These are phyloP conservation scores for Andrographis paniculata DNA, from an alignment of 305 asterid genomes.

Conservation along the genomic window DNA sequence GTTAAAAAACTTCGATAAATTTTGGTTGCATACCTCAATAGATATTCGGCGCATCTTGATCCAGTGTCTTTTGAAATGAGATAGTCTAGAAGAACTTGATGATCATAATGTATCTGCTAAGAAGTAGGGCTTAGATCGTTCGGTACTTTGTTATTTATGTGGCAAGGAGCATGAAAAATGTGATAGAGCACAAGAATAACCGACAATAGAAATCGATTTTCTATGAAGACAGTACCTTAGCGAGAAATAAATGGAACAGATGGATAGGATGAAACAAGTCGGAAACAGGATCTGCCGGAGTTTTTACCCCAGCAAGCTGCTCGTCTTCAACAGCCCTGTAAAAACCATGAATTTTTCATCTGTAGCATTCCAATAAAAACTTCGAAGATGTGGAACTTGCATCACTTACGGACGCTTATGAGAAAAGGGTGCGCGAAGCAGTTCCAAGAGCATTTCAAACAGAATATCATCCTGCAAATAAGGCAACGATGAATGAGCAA, in stretches of 20 bases:
- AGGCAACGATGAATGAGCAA: slow-evolving; percentile 16
- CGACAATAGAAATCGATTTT: not conserved
- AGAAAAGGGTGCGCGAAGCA: slow-evolving; percentile 38
- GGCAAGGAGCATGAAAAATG: slow-evolving; percentile 6
- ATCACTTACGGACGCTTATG: slow-evolving; percentile 37
- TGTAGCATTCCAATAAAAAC: slow-evolving; percentile 10
- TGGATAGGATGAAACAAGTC: slow-evolving; percentile 66
- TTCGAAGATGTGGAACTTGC: slow-evolving; percentile 15
- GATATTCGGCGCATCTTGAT: slow-evolving; percentile 75
- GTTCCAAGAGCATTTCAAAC: slow-evolving; percentile 78
- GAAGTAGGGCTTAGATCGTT: slow-evolving; percentile 8
- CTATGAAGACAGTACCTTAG: slow-evolving; percentile 42
- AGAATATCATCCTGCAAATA: slow-evolving; percentile 73
- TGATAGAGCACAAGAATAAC: slow-evolving; percentile 9
- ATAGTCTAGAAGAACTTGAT: slow-evolving; percentile 93
- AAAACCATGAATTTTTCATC: slow-evolving; percentile 12
- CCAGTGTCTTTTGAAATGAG: slow-evolving; percentile 92
- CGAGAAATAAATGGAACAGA: slow-evolving; percentile 74
- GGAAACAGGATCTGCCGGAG: slow-evolving; percentile 29
- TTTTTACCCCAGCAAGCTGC: slow-evolving; percentile 24
- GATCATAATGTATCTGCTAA: slow-evolving; percentile 80
- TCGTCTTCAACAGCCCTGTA: slow-evolving; percentile 34
- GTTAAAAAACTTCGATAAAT: slow-evolving; percentile 1
- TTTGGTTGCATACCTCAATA: slow-evolving; percentile 47
- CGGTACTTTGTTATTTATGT: not conserved